Evolutionary conservation across 2,329 filamentous ascomycete genomes (phyloP), one percentile per base, ranked within the genome.

Genomic region (Fusarium veterinarium): DNA sequence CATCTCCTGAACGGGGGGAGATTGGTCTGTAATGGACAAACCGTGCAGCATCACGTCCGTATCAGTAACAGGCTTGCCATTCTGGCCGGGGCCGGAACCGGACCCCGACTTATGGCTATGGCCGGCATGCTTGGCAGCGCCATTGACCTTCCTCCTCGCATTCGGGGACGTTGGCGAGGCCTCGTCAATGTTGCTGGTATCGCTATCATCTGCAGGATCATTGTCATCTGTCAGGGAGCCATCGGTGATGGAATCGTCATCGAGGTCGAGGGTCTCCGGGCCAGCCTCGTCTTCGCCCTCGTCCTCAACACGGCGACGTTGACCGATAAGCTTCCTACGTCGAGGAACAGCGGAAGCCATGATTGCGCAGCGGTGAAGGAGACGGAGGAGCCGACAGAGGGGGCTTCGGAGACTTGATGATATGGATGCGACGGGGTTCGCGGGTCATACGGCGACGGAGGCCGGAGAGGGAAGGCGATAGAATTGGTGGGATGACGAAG

Each of bases 261-360:
- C 90, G 42, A 88, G 80, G 53, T 91, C 90, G 64, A 87, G 82
- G 59, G 84, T 83, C 67, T 89, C 88, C 57, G 82, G 84, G 67
- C 85, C 86, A 73, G 84, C 88, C 72, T 93, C 91, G 73, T 93
- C 91, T 76, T 93, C 91, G 75, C 88, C 91, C 79, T 93, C 91
- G 77, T 93, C 91, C 81, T 91, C 90, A 74, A 90, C 87, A 76
- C 91, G 89, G 80, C 91, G 90, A 78, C 91, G 89, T 76, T 89
- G 89, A 79, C 90, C 90, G 81, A 92, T 88, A 76, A 90, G 81
- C 82, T 90, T 91, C 83, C 88, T 91, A 81, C 90, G 89, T 79
- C 89, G 88, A 78, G 87, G 80, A 67, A 73, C 78, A 74, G 69
- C 81, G 79, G 66, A 69, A 64, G 81, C 79, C 81, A 82, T 82